These are phyloP conservation scores for Haplosporangium gracile DNA, from an alignment of 192 early-diverging fungal species.

Conservation along the genomic window DNA sequence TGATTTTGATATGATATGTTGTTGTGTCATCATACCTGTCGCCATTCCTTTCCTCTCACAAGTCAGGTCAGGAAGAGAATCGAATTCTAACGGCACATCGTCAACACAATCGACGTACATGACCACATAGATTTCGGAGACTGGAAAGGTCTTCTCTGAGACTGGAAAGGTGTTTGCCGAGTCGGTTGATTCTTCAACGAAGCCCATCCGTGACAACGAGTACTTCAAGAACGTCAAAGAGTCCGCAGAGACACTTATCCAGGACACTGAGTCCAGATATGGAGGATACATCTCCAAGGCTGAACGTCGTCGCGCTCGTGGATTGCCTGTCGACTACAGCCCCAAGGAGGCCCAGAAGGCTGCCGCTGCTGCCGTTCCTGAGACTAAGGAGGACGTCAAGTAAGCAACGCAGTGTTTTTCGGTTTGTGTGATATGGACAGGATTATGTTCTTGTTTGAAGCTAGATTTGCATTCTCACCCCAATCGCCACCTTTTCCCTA, in stretches of 20 bases:
- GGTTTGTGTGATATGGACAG: background rate
- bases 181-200: constrained; percentile 72
- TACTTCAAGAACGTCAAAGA: constrained; percentile 73
- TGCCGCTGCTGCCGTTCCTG: constrained; percentile 52
- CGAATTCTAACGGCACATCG: background rate
- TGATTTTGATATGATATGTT: no score
- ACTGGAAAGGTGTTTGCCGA: constrained; percentile 75
- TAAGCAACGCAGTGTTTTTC: constrained; percentile 9
- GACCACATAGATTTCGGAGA: constrained; percentile 61
- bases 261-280: constrained; percentile 79
- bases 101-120: background rate
- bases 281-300: constrained; percentile 84
- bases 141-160: constrained; percentile 69
- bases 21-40: background rate
- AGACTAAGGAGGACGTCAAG: constrained; percentile 45
- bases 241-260: constrained; percentile 76
- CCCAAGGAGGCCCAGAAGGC: constrained; percentile 53
- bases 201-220: constrained; percentile 77
- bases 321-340: constrained; percentile 42
- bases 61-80: background rate
- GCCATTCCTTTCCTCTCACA: background rate
- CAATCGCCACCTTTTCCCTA: background rate
- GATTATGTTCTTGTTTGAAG: background rate
- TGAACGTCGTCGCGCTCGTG: constrained; percentile 70
- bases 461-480: background rate